phyloP scores from a whole-genome alignment of 768 basidiomycete species.

The Agrocybe chaxingu region DNA sequence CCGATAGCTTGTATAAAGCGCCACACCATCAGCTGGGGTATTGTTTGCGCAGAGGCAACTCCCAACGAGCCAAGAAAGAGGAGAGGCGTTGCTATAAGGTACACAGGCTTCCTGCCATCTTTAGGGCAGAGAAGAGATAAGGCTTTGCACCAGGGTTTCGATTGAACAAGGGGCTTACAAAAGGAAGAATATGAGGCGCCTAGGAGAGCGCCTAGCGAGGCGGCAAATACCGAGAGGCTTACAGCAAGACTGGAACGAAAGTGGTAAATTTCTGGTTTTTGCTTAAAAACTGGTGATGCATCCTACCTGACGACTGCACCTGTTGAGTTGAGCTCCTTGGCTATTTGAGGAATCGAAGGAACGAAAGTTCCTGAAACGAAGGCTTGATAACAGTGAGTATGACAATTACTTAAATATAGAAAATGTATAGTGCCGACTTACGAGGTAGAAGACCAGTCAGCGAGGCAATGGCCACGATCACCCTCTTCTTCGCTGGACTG shows the following conservation, averaged over 20 bases:
- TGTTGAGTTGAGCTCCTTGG: slow-evolving; percentile 20
- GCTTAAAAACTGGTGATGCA: background rate
- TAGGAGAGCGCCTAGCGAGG: slow-evolving; percentile 24
- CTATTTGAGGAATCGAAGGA: slow-evolving; percentile 22
- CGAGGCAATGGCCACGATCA: slow-evolving; percentile 53
- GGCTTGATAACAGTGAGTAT: background rate
- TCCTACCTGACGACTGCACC: slow-evolving; percentile 17
- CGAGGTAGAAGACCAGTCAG: slow-evolving; percentile 59
- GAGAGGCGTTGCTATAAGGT: slow-evolving; percentile 55
- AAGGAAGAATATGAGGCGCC: slow-evolving; percentile 27
- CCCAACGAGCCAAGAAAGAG: slow-evolving; percentile 56
- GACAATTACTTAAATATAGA: background rate
- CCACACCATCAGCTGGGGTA: slow-evolving; percentile 52
- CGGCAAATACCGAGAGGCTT: slow-evolving; percentile 29
- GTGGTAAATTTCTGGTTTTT: background rate
- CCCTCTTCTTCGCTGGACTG: slow-evolving; percentile 39
- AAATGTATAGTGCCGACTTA: slow-evolving; percentile 20
- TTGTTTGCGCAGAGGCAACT: slow-evolving; percentile 40
- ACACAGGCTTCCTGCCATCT: slow-evolving; percentile 66
- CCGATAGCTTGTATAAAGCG: slow-evolving; percentile 66
- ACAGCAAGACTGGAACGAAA: slow-evolving; percentile 21
- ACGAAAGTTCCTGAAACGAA: slow-evolving; percentile 23
- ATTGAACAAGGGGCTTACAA: no score
- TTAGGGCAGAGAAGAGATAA: background rate
- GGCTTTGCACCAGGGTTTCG: no score